Percentiles rank a stretch among this genome's conserved stretches.
Conservation (phyloP, 176 grass and related monocot species). For the Pontederia crassipes region DNA sequence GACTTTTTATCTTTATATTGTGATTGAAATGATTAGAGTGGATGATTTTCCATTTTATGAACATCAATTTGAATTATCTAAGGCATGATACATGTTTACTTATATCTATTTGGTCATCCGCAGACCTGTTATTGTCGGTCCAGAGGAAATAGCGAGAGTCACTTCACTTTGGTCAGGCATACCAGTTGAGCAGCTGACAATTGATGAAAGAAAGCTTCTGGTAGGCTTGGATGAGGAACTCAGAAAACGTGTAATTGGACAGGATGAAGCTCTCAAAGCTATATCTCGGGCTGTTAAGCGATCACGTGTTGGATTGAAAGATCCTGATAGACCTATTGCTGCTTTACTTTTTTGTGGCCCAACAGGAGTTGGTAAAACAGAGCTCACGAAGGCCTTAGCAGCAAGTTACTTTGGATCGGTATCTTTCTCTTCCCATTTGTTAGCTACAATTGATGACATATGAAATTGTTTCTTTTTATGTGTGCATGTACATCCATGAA, state of each 20-base stretch:
- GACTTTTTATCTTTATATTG: constrained; percentile 15
- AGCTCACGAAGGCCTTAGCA: constrained; percentile 39
- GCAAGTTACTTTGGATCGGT: constrained; percentile 27
- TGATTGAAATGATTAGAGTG: constrained; percentile 37
- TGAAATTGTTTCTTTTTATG: neutral
- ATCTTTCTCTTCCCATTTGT: neutral
- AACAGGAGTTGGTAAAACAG: constrained; percentile 49
- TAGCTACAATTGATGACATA: neutral
- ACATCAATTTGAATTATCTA: constrained; percentile 1
- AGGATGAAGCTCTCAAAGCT: constrained; percentile 22
- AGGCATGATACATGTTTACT: no score
- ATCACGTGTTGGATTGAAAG: constrained; percentile 22
- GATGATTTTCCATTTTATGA: constrained; percentile 24
- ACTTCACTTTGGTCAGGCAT: constrained; percentile 28
- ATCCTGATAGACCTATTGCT: constrained; percentile 14
- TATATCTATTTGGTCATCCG: neutral
- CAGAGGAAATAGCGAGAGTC: constrained; percentile 6
- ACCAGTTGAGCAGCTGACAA: constrained; percentile 21
- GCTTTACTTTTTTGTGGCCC: constrained; percentile 33
- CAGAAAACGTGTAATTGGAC: constrained; percentile 24
- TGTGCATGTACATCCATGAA: neutral
- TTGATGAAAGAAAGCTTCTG: constrained; percentile 22
- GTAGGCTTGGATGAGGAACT: constrained; percentile 19
- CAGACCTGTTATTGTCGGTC: neutral
- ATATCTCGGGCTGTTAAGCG: constrained; percentile 26